Evolutionary conservation across 805 yeast species (phyloP).

Genomic region (Teunomyces pallodes): DNA sequence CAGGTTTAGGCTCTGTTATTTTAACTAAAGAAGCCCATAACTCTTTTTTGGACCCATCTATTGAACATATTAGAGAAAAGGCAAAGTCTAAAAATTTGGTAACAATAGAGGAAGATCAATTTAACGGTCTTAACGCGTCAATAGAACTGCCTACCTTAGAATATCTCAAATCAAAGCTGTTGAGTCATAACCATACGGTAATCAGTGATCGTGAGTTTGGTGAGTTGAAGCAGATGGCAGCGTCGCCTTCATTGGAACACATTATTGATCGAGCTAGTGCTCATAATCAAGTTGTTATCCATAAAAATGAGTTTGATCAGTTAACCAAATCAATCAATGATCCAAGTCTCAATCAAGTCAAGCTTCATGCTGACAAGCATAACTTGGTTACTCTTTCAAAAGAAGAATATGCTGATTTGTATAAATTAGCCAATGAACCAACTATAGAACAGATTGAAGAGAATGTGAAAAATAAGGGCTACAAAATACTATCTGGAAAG

Average conservation of each 20-base stretch:
- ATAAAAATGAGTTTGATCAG: slow-evolving; percentile 5
- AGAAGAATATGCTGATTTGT: slow-evolving; percentile 31
- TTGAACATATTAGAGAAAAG: slow-evolving; percentile 30
- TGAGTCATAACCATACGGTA: slow-evolving; percentile 1
- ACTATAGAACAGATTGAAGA: slow-evolving; percentile 13
- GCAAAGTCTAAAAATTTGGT: slow-evolving; percentile 22
- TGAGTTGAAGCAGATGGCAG: slow-evolving; percentile 9
- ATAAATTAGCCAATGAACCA: slow-evolving; percentile 32
- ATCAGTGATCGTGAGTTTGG: slow-evolving; percentile 9
- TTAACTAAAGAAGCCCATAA: slow-evolving; percentile 1
- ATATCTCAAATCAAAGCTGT: slow-evolving; percentile 4
- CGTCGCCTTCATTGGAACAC: slow-evolving; percentile 19
- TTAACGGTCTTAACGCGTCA: slow-evolving; percentile 7
- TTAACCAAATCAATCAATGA: slow-evolving; percentile 8
- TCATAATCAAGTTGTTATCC: slow-evolving; percentile 5
- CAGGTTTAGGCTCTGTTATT: slow-evolving; percentile 11
- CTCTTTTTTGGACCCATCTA: slow-evolving; percentile 17
- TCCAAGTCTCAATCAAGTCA: slow-evolving; percentile 30
- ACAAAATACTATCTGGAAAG: slow-evolving; percentile 13
- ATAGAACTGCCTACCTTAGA: slow-evolving; percentile 7
- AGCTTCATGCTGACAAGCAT: slow-evolving; percentile 33
- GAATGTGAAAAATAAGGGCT: slow-evolving; percentile 14
- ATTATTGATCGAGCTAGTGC: slow-evolving; percentile 6
- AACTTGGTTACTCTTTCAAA: slow-evolving; percentile 30
- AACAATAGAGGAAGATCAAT: slow-evolving; percentile 12